These are phyloP conservation scores for Macaranga tanarius DNA, from an alignment of 441 rosid genomes.

Conservation along the genomic window DNA sequence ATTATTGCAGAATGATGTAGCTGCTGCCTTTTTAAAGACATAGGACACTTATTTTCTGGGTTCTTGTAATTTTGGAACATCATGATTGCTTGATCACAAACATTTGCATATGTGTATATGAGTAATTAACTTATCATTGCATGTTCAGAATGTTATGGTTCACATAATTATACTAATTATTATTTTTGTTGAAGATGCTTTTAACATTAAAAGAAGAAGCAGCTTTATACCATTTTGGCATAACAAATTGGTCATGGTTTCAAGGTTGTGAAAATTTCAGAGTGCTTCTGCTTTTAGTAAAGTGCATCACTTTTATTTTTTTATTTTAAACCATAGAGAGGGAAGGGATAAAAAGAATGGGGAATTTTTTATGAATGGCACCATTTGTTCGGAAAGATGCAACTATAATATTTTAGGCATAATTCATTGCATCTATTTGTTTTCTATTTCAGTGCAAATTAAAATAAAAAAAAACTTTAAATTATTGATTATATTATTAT, in stretches of 20 bases:
- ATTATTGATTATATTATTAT: too few relatives aligned
- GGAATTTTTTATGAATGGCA: too few relatives aligned
- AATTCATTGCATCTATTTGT: too few relatives aligned
- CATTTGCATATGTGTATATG: not conserved
- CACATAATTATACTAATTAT: not conserved
- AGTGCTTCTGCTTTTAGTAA: too few relatives aligned
- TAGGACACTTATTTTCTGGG: not conserved
- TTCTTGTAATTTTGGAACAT: not conserved
- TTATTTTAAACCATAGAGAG: too few relatives aligned
- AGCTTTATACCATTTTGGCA: not conserved
- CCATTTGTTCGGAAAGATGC: too few relatives aligned
- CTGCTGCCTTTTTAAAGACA: not conserved
- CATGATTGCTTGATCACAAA: slow-evolving; percentile 19
- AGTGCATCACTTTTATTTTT: too few relatives aligned
- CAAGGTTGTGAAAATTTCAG: too few relatives aligned
- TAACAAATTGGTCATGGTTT: not conserved
- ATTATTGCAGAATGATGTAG: not conserved
- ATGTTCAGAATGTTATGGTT: not conserved
- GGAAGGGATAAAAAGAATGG: too few relatives aligned
- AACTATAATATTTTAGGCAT: too few relatives aligned
- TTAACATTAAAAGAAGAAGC: slow-evolving; percentile 1
- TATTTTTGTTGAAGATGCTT: not conserved
- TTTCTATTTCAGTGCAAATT: too few relatives aligned
- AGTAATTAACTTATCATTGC: not conserved
- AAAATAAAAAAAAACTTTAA: too few relatives aligned